Conservation (phyloP, 2,329 filamentous ascomycete species). For the Fusarium haematococcum region DNA sequence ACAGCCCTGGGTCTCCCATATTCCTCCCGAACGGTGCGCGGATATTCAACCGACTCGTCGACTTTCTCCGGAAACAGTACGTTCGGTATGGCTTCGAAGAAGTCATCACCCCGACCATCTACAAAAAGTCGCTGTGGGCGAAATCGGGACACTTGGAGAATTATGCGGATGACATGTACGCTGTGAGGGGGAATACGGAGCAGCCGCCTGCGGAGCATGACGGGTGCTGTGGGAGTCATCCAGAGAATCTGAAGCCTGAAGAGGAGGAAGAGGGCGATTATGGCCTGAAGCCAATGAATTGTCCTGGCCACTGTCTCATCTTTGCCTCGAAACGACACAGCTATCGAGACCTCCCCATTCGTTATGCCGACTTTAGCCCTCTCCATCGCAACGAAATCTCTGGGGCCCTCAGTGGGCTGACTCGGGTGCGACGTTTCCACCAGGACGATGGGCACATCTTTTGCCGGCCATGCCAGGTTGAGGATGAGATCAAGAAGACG, state of each 20-base stretch:
- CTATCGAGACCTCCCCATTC: constrained; percentile 84
- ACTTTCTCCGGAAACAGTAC: constrained; percentile 87
- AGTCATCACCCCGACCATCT: constrained; percentile 90
- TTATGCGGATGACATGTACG: constrained; percentile 93
- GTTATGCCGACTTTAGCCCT: constrained; percentile 88
- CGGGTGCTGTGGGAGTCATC: constrained; percentile 49
- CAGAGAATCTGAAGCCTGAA: constrained; percentile 38
- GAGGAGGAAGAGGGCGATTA: constrained; percentile 78
- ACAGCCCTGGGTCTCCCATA: constrained; percentile 87
- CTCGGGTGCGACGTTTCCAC: constrained; percentile 86
- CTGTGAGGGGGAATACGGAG: constrained; percentile 70
- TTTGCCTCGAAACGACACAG: constrained; percentile 80
- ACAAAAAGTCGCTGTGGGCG: constrained; percentile 89
- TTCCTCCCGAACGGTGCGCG: constrained; percentile 85
- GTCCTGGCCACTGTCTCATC: constrained; percentile 87
- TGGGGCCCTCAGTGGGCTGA: constrained; percentile 83
- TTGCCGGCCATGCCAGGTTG: constrained; percentile 81
- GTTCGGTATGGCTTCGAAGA: constrained; percentile 87
- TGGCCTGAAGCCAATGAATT: constrained; percentile 94
- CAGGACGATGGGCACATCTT: constrained; percentile 95
- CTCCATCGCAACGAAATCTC: constrained; percentile 90
- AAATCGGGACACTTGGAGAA: constrained; percentile 89
- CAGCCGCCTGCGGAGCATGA: constrained; percentile 13
- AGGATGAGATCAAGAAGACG: constrained; percentile 78
- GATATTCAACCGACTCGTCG: constrained; percentile 85